Base-by-base conservation (phyloP, 495 filamentous ascomycete genomes). In the Neurospora africana region DNA sequence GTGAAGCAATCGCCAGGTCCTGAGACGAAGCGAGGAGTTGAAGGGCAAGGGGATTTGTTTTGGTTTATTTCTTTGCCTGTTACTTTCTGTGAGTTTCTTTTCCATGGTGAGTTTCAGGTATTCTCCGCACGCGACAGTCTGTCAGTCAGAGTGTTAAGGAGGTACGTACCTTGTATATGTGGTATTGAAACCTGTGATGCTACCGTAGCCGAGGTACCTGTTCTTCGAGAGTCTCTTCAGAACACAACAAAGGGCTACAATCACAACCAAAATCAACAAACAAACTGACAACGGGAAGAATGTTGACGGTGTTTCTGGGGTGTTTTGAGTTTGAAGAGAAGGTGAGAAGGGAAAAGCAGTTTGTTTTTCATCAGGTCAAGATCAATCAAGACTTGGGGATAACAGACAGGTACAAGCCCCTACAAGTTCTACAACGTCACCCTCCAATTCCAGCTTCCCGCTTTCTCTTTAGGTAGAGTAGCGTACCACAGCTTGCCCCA, bases 401-500 rank as follows among this genome's bases (percentile, higher is more conserved):
- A 35, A 19, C 30, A 21, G 10, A 13, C 9, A 21, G 33, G 11
- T 36, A 69, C 68, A 68, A 30, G 11, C 27, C 35, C 61, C 4
- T 13, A 30, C 67, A 69, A 69, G 33, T 33, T 35, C 15, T 17
- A 35, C 67, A 69, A 69, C 68, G 68, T 36, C 38, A 36, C 68
- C 21, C 68, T 69, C 68, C 68, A 39, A 43, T 36, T 36, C 33
- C 68, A 36, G 67, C 67, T 68, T 36, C 67, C 67, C 36, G 67
- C 67, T 33, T 68, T 35, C 36, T 23, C 33, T 23, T 19, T 13
- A 33, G 35, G 35, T 30, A n/a, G 35, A 7, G 13, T 73, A 70
- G 72, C 44, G 72, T 70, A 47, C 69, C 36, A 69, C 72, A 70
- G 41, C 27, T 43, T 27, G 68, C 44, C 47, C 74, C 74, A 73